phyloP scores from a whole-genome alignment of 1,284 basidiomycete species.

The Phellinidium pouzarii region DNA sequence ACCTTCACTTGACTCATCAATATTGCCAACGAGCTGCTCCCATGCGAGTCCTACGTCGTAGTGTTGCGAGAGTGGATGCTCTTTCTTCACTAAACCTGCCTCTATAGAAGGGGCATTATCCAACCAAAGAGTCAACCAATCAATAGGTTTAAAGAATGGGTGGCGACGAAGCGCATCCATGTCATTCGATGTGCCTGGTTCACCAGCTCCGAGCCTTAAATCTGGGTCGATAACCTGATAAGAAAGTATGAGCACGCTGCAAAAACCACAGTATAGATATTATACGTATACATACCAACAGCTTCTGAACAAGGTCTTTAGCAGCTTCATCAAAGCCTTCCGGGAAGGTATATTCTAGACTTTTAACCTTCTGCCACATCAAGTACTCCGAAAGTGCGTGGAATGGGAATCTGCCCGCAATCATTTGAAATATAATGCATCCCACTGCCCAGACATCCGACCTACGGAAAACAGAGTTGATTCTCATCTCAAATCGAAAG shows the following conservation, averaged over 20 bases:
- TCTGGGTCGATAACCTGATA: conserved; percentile 62
- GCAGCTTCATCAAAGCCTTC: conserved; percentile 65
- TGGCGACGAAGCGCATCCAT: conserved; percentile 64
- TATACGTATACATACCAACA: conserved; percentile 46
- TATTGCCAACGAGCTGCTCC: conserved; percentile 40
- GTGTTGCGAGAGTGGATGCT: conserved; percentile 29
- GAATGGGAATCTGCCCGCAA: conserved; percentile 90
- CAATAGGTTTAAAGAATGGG: conserved; percentile 65
- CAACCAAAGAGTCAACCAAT: conserved; percentile 75
- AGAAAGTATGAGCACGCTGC: conserved; percentile 11
- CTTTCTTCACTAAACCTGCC: conserved; percentile 47
- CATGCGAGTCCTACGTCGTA: conserved; percentile 48
- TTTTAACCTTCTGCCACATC: conserved; percentile 76
- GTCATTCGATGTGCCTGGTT: conserved; percentile 39
- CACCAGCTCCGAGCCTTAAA: conserved; percentile 62
- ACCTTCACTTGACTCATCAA: conserved; percentile 27
- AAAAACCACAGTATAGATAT: conserved; percentile 4
- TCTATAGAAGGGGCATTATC: conserved; percentile 47
- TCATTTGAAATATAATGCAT: conserved; percentile 95
- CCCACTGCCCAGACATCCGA: conserved; percentile 98
- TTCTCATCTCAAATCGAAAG: not conserved
- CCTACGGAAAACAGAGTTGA: conserved; percentile 36
- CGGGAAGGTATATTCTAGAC: conserved; percentile 66
- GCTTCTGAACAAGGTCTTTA: conserved; percentile 56
- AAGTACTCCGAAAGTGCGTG: conserved; percentile 80